Conservation (phyloP, 768 basidiomycete species). For the Nidularia sp. region DNA sequence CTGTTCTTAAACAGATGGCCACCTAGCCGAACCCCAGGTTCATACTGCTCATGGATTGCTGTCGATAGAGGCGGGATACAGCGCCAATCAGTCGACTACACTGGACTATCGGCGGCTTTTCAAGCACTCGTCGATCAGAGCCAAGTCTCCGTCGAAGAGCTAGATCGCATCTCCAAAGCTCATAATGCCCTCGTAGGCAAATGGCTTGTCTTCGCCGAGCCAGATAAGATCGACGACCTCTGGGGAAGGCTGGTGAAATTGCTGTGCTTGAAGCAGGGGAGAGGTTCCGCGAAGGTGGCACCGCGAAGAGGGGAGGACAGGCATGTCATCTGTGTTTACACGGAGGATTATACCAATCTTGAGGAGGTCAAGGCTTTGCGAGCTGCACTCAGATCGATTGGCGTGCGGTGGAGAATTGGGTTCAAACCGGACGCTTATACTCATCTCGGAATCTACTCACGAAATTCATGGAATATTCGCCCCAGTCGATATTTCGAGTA, state of each 20-base stretch:
- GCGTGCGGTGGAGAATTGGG: slow-evolving; percentile 24
- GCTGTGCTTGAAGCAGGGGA: slow-evolving; percentile 20
- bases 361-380: slow-evolving; percentile 25
- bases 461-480: slow-evolving; percentile 28
- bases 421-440: slow-evolving; percentile 38
- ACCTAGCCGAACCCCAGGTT: slow-evolving; percentile 27
- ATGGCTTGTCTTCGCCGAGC: slow-evolving; percentile 32
- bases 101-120: slow-evolving; percentile 11
- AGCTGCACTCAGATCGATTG: slow-evolving; percentile 24
- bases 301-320: slow-evolving; percentile 24
- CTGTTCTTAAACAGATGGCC: slow-evolving; percentile 30
- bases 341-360: slow-evolving; percentile 17
- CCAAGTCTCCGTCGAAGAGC: slow-evolving; percentile 20
- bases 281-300: slow-evolving; percentile 30
- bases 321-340: slow-evolving; percentile 32
- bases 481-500: slow-evolving; percentile 25
- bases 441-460: slow-evolving; percentile 29
- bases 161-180: slow-evolving; percentile 28
- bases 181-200: slow-evolving; percentile 28
- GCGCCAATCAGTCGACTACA: slow-evolving; percentile 6
- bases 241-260: slow-evolving; percentile 28
- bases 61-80: slow-evolving; percentile 17
- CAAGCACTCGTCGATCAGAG: slow-evolving; percentile 13
- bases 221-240: slow-evolving; percentile 23
- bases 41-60: slow-evolving; percentile 29